phyloP scores from a whole-genome alignment of 2,329 filamentous ascomycete species.

The Myrmaecium sp. region DNA sequence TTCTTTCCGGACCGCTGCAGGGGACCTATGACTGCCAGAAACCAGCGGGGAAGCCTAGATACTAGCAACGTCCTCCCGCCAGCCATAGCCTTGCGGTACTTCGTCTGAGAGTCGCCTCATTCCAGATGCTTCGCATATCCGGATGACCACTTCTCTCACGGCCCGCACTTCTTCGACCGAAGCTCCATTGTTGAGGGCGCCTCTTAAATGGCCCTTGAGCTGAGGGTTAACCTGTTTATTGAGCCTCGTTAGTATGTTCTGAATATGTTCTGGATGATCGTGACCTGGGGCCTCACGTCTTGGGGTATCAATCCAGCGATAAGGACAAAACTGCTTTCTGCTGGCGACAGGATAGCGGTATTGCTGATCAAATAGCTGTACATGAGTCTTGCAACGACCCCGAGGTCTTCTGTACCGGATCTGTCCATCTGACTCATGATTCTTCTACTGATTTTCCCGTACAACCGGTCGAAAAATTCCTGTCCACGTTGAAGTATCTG shows the following conservation, averaged over 20 bases:
- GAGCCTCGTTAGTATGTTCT: conserved; percentile 3
- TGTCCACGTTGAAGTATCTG: conserved; percentile 28
- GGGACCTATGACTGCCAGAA: too few species aligned
- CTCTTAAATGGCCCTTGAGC: conserved; percentile 35
- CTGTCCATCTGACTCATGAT: conserved; percentile 33
- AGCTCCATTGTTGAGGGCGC: conserved; percentile 33
- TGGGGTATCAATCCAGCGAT: conserved; percentile 35
- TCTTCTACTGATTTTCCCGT: conserved; percentile 32
- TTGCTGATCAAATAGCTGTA: conserved; percentile 36
- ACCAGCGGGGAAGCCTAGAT: conserved; percentile 17
- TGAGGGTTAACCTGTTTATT: conserved; percentile 32
- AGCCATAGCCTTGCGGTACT: conserved; percentile 27
- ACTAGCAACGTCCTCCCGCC: conserved; percentile 28
- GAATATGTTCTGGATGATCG: too few species aligned
- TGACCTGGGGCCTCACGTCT: conserved; percentile 22
- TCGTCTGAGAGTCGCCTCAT: conserved; percentile 25
- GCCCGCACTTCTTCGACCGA: conserved; percentile 32
- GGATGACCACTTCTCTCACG: conserved; percentile 28
- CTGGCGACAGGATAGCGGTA: conserved; percentile 25
- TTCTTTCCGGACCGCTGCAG: too few species aligned
- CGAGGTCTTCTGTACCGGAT: conserved; percentile 34
- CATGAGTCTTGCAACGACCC: conserved; percentile 29
- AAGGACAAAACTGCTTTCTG: conserved; percentile 35
- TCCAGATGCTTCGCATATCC: conserved; percentile 30
- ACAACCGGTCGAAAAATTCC: conserved; percentile 31